These are phyloP conservation scores for Oidiodendron maius DNA, from an alignment of 495 filamentous ascomycete species.

Conservation along the genomic window DNA sequence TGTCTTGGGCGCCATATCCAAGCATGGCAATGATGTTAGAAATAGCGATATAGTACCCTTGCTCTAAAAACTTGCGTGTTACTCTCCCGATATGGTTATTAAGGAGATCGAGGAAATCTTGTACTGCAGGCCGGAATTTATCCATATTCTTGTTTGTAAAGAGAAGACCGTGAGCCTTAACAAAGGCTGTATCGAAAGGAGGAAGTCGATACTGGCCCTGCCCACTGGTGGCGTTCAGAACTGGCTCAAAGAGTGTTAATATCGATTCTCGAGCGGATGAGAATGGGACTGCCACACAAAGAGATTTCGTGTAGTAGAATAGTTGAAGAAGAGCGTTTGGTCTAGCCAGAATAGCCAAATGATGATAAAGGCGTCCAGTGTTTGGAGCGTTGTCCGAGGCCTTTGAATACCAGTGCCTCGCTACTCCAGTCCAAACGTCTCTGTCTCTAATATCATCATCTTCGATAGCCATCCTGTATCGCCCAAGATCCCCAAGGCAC, in stretches of 20 bases:
- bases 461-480: slow-evolving; percentile 68
- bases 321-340: slow-evolving; percentile 70
- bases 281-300: slow-evolving; percentile 22
- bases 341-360: slow-evolving; percentile 73
- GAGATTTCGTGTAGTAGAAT: slow-evolving; percentile 57
- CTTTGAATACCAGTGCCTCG: slow-evolving; percentile 74
- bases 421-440: slow-evolving; percentile 73
- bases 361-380: slow-evolving; percentile 75
- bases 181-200: slow-evolving; percentile 44
- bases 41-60: slow-evolving; percentile 57
- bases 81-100: slow-evolving; percentile 54
- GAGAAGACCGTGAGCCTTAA: slow-evolving; percentile 59
- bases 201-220: slow-evolving; percentile 18
- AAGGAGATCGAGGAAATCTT: slow-evolving; percentile 47
- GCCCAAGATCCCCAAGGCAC: slow-evolving; percentile 72
- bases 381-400: slow-evolving; percentile 65
- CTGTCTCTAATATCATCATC: slow-evolving; percentile 64
- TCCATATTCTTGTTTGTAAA: slow-evolving; percentile 50
- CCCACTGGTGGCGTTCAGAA: slow-evolving; percentile 11
- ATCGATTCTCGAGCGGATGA: slow-evolving; percentile 20
- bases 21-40: slow-evolving; percentile 17
- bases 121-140: slow-evolving; percentile 35
- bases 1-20: slow-evolving; percentile 15
- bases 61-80: slow-evolving; percentile 55
- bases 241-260: slow-evolving; percentile 21